These are phyloP conservation scores for Populus nigra DNA, from an alignment of 345 rosid species.

Conservation along the genomic window DNA sequence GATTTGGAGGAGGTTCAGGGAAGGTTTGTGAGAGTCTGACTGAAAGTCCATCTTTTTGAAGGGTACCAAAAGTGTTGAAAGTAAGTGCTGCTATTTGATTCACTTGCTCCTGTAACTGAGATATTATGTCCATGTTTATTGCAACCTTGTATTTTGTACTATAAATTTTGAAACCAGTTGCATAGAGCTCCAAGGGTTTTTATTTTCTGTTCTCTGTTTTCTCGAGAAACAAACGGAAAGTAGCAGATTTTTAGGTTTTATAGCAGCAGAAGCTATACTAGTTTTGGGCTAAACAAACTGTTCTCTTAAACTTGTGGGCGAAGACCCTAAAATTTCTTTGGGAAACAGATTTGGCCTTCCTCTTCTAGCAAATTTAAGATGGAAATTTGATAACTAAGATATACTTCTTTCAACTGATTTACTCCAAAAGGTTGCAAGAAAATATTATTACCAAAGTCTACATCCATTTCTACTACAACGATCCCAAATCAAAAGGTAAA, in stretches of 20 bases:
- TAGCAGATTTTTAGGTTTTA: background rate
- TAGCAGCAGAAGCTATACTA: background rate
- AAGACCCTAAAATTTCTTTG: too few species aligned
- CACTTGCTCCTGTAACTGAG: constrained; percentile 93
- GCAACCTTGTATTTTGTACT: background rate
- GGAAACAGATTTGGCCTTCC: too few species aligned
- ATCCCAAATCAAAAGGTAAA: background rate
- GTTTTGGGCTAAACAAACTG: background rate
- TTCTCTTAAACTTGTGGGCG: background rate
- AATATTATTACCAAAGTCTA: background rate
- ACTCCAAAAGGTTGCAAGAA: background rate
- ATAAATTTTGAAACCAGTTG: background rate
- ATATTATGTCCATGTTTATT: constrained; percentile 72
- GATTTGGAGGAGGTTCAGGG: constrained; percentile 67
- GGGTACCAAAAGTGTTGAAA: constrained; percentile 74
- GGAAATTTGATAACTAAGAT: background rate
- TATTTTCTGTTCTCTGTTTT: background rate
- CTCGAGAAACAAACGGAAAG: background rate
- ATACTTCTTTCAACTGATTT: background rate
- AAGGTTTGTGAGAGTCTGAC: constrained; percentile 76
- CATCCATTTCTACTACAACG: background rate
- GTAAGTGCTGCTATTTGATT: constrained; percentile 64
- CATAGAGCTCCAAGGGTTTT: background rate
- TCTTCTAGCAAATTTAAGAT: background rate
- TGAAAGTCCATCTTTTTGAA: constrained; percentile 85